Conservation (phyloP, 2,329 filamentous ascomycete species). For the Verticillium klebahnii region DNA sequence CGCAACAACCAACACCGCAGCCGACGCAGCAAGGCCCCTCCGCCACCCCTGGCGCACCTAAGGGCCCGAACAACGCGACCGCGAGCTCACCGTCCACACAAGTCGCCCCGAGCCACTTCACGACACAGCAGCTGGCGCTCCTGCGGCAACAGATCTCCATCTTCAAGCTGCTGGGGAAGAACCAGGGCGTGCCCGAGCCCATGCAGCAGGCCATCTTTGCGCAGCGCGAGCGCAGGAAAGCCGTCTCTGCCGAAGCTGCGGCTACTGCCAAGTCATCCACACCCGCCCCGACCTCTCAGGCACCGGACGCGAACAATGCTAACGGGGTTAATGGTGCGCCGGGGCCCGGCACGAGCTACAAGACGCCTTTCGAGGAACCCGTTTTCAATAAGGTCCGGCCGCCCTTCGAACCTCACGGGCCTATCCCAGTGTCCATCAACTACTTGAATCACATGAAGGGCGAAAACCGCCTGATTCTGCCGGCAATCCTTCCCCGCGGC, state of each 20-base stretch:
- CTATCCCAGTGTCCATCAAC: constrained; percentile 55
- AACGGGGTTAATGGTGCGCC: neutral
- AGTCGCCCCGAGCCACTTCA: constrained; percentile 54
- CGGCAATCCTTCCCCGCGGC: constrained; percentile 83
- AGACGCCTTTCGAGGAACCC: constrained; percentile 32
- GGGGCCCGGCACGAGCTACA: neutral
- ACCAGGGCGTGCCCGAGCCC: constrained; percentile 70
- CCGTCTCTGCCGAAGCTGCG: constrained; percentile 42
- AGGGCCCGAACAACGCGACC: constrained; percentile 25
- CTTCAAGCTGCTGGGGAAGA: constrained; percentile 87
- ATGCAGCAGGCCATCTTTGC: constrained; percentile 82
- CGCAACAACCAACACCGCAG: constrained; percentile 15
- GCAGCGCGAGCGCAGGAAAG: constrained; percentile 61
- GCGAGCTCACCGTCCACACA: constrained; percentile 11
- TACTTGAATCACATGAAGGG: constrained; percentile 76
- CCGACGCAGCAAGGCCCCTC: constrained; percentile 28
- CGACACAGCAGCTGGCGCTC: constrained; percentile 71
- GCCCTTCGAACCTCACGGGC: constrained; percentile 54
- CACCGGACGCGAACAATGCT: neutral
- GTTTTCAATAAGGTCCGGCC: constrained; percentile 71
- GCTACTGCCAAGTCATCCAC: too few species aligned
- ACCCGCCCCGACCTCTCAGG: constrained; percentile 24
- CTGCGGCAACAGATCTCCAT: constrained; percentile 84
- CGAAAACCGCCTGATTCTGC: constrained; percentile 73
- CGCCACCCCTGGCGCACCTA: constrained; percentile 31